phyloP scores from a whole-genome alignment of 257 asterid species.

The Fraxinus quadrangulata region DNA sequence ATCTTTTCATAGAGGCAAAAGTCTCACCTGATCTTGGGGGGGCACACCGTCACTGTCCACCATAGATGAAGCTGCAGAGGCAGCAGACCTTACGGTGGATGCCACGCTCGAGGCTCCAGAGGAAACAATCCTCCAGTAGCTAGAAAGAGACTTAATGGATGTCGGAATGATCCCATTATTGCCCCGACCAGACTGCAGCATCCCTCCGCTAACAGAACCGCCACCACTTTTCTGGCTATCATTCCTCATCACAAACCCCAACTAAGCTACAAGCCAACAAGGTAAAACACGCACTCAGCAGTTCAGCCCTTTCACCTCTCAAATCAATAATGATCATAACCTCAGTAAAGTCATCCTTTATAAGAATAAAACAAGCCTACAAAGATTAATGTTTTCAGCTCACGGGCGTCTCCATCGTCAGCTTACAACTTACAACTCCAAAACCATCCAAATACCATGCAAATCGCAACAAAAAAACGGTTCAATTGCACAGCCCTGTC shows the following conservation, averaged over 20 bases:
- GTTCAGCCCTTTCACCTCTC: not conserved
- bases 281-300: not conserved
- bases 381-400: not conserved
- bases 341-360: not conserved
- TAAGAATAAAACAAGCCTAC: not conserved
- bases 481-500: not conserved
- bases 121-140: not conserved
- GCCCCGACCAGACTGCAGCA: not conserved
- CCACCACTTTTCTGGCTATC: not conserved
- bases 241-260: constrained; percentile 1
- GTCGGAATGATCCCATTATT: constrained; percentile 2
- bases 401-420: not conserved
- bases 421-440: not conserved
- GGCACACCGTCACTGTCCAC: not conserved
- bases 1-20: not conserved
- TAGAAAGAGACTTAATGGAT: not conserved
- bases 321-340: not conserved
- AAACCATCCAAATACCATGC: not conserved
- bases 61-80: constrained; percentile 1
- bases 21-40: not conserved
- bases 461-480: not conserved
- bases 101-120: constrained; percentile 2
- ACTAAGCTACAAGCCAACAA: not conserved
- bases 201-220: not conserved
- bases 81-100: not conserved